Evolutionary conservation across 768 basidiomycete genomes (phyloP), one percentile per base, ranked within the genome.

Genomic region (Serendipita sp.): DNA sequence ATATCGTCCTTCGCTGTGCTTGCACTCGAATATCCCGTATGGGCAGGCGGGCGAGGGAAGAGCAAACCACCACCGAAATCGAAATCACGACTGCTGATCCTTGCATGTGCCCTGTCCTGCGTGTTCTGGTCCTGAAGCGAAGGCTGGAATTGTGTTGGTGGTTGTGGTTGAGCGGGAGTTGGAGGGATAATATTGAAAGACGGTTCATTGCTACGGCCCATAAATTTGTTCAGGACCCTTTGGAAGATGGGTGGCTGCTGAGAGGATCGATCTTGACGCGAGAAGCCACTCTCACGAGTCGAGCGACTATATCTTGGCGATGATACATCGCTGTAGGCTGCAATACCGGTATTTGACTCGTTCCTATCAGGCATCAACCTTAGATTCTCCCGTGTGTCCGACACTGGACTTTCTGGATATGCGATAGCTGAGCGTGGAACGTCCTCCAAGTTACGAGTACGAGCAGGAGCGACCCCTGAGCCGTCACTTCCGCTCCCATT

Each of bases 391-490:
- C 33, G 11, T n/a, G 24, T 34, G 26, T 58, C 53, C 11, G 53
- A 58, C 22, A 58, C 53, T 11, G 53, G 53, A n/a, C 53, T 58
- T n/a, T 58, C 53, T n/a, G 53, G 53, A 28, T 58, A 58, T 11
- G 53, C 53, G 11, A 58, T 58, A n/a, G 53, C 53, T 4, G 53
- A n/a, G 9, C 53, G 24, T 30, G 53, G 53, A 24, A 58, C n/a
- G 4, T 58, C 53, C 26, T 58, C 53, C 17, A 58, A 24, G 30
- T 58, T 58, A 9, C 53, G 53, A n/a, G 53, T 58, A 34, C 20
- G 53, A 24, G 53, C 24, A n/a, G 33, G 24, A n/a, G 24, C 9
- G 26, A 4, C 13, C 33, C 20, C 33, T 33, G 26, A n/a, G 22
- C 17, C 17, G 53, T 31, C 53, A 28, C 53, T 58, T 30, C 53